Percentiles rank a stretch among this genome's conserved stretches.
These are phyloP conservation scores for Calonectria montana DNA, from an alignment of 2,329 filamentous ascomycete genomes.

Conservation along the genomic window DNA sequence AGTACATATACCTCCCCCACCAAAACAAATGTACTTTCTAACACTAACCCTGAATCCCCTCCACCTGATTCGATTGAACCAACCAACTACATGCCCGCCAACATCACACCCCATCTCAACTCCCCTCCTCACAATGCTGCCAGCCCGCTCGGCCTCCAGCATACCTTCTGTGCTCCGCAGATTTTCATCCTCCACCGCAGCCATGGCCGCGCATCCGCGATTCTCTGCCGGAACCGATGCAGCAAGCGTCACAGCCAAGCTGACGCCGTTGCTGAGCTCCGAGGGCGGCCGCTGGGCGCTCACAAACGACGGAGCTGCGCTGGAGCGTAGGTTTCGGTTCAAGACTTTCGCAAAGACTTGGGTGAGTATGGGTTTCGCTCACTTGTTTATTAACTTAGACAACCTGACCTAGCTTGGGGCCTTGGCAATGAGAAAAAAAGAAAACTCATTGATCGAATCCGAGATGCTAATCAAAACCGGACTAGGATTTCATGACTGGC, in stretches of 20 bases:
- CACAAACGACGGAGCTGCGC: slow-evolving; percentile 60
- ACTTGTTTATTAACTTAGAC: neutral
- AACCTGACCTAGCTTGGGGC: neutral
- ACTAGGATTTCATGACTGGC: slow-evolving; percentile 80
- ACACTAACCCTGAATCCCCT: slow-evolving; percentile 11
- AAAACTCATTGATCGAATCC: neutral
- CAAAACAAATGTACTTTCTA: neutral
- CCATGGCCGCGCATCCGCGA: slow-evolving; percentile 44
- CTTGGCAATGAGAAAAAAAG: neutral
- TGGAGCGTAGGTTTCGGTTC: slow-evolving; percentile 72
- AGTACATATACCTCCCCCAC: neutral
- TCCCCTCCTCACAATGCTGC: slow-evolving; percentile 27
- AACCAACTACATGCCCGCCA: slow-evolving; percentile 10
- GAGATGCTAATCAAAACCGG: slow-evolving; percentile 5
- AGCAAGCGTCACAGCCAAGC: slow-evolving; percentile 46
- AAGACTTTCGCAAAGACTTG: slow-evolving; percentile 75
- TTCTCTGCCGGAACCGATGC: slow-evolving; percentile 62
- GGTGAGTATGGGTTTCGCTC: slow-evolving; percentile 54
- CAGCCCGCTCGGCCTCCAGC: slow-evolving; percentile 14
- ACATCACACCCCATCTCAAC: neutral
- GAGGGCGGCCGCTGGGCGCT: slow-evolving; percentile 62
- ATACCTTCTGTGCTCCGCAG: slow-evolving; percentile 21
- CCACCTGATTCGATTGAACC: slow-evolving; percentile 15
- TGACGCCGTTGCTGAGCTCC: slow-evolving; percentile 55
- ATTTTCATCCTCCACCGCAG: slow-evolving; percentile 31